Evolutionary conservation across 352 stramenopile genomes (phyloP).

Genomic region (Synura sp.): DNA sequence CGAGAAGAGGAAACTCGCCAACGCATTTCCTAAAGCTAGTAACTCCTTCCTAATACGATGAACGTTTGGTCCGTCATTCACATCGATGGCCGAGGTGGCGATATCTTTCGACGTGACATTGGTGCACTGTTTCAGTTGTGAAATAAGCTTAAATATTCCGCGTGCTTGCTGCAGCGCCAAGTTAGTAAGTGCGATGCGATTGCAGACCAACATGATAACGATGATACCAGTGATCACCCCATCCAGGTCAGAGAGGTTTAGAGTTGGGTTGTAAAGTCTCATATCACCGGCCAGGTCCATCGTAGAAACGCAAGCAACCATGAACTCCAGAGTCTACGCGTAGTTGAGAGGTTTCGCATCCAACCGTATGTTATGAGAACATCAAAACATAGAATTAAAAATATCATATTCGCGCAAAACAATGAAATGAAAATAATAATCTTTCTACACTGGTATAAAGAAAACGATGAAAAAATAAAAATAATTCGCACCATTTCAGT

Average conservation of each 20-base stretch:
- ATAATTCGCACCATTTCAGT: too few species aligned
- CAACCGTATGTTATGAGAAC: too few species aligned
- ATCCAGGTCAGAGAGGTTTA: constrained; percentile 61
- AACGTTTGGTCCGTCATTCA: not conserved
- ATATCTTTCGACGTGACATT: too few species aligned
- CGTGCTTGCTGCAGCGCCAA: constrained; percentile 16
- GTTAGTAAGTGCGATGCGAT: constrained; percentile 60
- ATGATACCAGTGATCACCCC: constrained; percentile 64
- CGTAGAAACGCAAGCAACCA: not conserved
- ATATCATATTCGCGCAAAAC: too few species aligned
- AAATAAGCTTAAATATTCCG: constrained; percentile 8
- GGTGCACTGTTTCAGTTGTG: not conserved
- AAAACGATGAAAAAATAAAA: too few species aligned
- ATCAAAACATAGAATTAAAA: too few species aligned
- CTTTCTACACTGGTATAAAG: too few species aligned
- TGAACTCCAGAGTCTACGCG: constrained; percentile 20
- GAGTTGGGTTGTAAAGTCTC: constrained; percentile 68
- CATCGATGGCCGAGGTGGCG: too few species aligned
- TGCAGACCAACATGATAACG: constrained; percentile 69
- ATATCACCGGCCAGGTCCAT: constrained; percentile 59
- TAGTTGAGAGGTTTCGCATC: too few species aligned
- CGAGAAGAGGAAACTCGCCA: too few species aligned
- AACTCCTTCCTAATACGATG: constrained; percentile 34
- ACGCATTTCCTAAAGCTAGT: too few species aligned
- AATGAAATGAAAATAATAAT: too few species aligned